Base-by-base conservation (phyloP, 2,329 filamentous ascomycete species). In the Diaporthe longicolla region DNA sequence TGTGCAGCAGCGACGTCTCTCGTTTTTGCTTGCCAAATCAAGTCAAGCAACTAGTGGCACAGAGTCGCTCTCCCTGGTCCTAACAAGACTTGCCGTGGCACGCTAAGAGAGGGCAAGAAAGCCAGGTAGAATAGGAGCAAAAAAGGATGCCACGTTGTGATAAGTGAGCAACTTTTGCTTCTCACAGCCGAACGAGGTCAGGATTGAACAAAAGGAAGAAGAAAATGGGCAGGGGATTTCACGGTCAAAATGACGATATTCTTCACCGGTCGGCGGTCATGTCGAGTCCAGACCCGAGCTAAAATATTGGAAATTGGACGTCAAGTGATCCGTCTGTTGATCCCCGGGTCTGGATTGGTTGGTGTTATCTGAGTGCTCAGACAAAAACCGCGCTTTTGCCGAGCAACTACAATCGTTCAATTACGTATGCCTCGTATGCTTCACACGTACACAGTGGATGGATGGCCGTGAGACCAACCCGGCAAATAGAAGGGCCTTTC, bases 21-120 rank as follows among this genome's bases (percentile, higher is more conserved):
- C 61, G 59, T 65, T 50, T 65, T 65, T 65, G 61, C 61, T 65
- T 65, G 61, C 61, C 61, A 19, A 17, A 65, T 65, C 40, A 19
- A 50, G 61, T 26, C 26, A n/a, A 50, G 43, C 26, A 35, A 15
- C 45, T 1, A 32, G 26, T 5, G 9, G 6, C n/a, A 50, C 43
- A 65, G 21, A 35, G 43, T 24, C 17, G n/a, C 59, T 32, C 40
- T 65, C 61, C 61, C 26, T 35, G 19, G 5, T 24, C 61, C 45
- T 50, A 11, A 24, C 45, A 50, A 50, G 45, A 24, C 45, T 24
- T 24, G 45, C 21, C 21, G 45, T 50, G 26, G 43, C 26, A 26
- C 61, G 61, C 43, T 24, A 48, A 45, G 40, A 45, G 17, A 48
- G 40, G 24, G 24, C 26, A 21, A 63, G 9, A 21, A 11, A 21